Base-by-base conservation (phyloP, 2,329 filamentous ascomycete genomes). In the Arthrinium puccinioides region DNA sequence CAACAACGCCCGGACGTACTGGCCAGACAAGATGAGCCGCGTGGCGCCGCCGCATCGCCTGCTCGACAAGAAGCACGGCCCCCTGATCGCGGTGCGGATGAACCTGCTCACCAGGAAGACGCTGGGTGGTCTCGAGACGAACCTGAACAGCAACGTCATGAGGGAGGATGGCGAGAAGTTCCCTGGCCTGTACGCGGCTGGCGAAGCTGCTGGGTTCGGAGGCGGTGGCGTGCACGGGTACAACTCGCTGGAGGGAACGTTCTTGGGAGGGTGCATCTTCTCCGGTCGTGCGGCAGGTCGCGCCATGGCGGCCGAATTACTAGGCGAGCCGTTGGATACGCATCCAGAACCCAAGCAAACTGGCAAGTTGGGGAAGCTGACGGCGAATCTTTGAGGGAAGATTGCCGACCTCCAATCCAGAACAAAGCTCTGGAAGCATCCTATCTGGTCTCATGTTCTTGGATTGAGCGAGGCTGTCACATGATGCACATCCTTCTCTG, bases 191-290 rank as follows among this genome's bases (percentile, higher is more conserved):
- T 80, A 78, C 38, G 74, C 76, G 1, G 76, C 75, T 0, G 76
- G 76, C 6, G 76, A 80, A 50, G 72, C 62, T 2, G 74, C 75
- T 0, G 76, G 76, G 0, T 80, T 80, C 40, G 76, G 76, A 0
- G 76, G 76, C 3, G 76, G 76, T 2, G 76, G 76, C 13, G 71
- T 79, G 1, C 76, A 80, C 45, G 76, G 76, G 0, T 79, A 80
- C 47, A 76, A 64, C 46, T 72, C 76, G 2, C 67, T 80, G 24
- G 76, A 80, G 53, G 76, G 76, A 1, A 79, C 76, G 0, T 80
- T 80, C 48, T 47, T 80, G 4, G 76, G 76, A 11, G 76, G 76
- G 1, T 80, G 76, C 41, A 78, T 80, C 46, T 80, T 80, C 46
- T 79, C 75, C 0, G 76, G 76, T 0, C 57, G 74, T 6, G 69